Evolutionary conservation across 441 rosid species (phyloP), one percentile per base, ranked within the genome.

Genomic region (Populus hybrid): DNA sequence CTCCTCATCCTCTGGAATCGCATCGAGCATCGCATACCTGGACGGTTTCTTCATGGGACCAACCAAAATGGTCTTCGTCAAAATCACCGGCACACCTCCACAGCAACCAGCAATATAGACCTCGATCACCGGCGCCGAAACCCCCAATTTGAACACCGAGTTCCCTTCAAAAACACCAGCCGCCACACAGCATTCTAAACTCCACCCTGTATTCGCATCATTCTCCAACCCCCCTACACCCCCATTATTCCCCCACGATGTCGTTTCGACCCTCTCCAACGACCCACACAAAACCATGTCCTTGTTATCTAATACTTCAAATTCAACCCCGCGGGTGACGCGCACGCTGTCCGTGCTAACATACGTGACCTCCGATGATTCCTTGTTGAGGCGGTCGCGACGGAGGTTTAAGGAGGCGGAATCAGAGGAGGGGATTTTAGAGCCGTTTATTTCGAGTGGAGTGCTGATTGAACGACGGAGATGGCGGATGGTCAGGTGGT

Each of bases 1-100:
- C 85, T 93, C 98, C 63, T 93, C 98, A 46, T 90, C 93, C 89
- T 95, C 99, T 0, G 98, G 97, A 64, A 95, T 95, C 3, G 95
- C 90, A 72, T 92, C 97, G 69, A 94, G 88, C 30, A 83, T 81
- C 57, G 78, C 80, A 72, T 85, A 89, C 77, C 93, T 85, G 20
- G 85, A 82, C 8, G 76, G 86, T 77, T 88, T 95, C 88, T 85
- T 89, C 80, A 90, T 91, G 0, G 98, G 94, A 73, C 91, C 89
- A 36, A 86, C 90, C 84, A 79, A 86, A 73, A 94, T 87, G 3
- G 90, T 92, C 89, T 91, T 95, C 6, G 98, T 92, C 88, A 95
- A 81, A 16, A 94, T 94, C 40, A 95, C 95, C 26, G 98, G 97
- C 72, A 86, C 90, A 38, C 95, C 94, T 0, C 97, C 92, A 78